These are phyloP conservation scores for Sesbania bispinosa DNA, from an alignment of 306 rosid species.

Conservation along the genomic window DNA sequence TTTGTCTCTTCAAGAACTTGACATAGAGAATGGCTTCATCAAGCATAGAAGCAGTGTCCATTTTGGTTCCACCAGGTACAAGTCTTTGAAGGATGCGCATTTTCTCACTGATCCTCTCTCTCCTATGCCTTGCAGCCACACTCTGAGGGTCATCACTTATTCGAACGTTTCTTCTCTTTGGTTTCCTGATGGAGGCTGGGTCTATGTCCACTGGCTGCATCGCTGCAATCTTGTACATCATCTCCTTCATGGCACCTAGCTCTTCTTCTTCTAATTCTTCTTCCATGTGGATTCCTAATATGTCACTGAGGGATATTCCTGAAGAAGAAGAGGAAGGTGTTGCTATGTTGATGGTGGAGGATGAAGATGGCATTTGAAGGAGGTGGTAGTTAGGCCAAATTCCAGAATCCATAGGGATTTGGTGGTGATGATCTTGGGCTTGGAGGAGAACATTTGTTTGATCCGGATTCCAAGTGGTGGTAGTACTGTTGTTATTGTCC, in stretches of 20 bases:
- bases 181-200: conserved; percentile 60
- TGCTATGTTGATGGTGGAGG: conserved; percentile 4
- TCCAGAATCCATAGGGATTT: conserved; percentile 30
- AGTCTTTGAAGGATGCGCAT: conserved; percentile 73
- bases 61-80: conserved; percentile 82
- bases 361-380: conserved; percentile 23
- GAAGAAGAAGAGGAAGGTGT: conserved; percentile 20
- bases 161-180: conserved; percentile 65
- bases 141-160: conserved; percentile 87
- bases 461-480: conserved; percentile 42
- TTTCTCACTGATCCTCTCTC: conserved; percentile 84
- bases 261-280: conserved; percentile 44
- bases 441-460: conserved; percentile 30
- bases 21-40: conserved; percentile 82
- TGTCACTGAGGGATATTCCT: neutral
- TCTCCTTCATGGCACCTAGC: conserved; percentile 77
- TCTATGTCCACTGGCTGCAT: conserved; percentile 94
- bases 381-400: conserved; percentile 39
- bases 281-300: conserved; percentile 1
- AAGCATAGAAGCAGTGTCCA: conserved; percentile 90
- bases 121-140: conserved; percentile 70
- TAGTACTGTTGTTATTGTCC: conserved; percentile 38
- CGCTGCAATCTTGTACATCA: conserved; percentile 83
- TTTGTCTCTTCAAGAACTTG: conserved; percentile 83
- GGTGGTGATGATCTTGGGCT: conserved; percentile 27